phyloP scores from a whole-genome alignment of 1,284 basidiomycete genomes.

The Veloboletus limbatus region DNA sequence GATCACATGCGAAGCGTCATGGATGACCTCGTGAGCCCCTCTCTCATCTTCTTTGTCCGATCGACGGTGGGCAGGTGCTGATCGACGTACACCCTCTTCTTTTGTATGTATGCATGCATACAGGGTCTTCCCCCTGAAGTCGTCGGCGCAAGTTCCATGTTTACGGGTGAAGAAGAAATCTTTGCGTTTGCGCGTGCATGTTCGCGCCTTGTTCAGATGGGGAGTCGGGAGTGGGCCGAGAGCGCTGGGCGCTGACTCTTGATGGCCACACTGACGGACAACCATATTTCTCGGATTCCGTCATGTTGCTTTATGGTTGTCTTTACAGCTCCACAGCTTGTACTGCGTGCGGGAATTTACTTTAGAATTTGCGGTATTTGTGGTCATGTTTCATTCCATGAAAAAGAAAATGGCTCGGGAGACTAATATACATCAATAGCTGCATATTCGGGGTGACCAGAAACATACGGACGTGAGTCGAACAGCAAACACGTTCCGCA shows the following conservation, averaged over 20 bases:
- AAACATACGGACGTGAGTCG: slow-evolving; percentile 14
- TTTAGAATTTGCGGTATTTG: too few relatives aligned
- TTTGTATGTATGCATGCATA: not conserved
- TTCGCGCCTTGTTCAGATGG: slow-evolving; percentile 89
- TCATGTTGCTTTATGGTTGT: too few relatives aligned
- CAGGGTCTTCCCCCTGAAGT: slow-evolving; percentile 76
- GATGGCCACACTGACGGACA: not conserved
- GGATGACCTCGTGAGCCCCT: slow-evolving; percentile 74
- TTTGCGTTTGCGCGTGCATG: slow-evolving; percentile 95
- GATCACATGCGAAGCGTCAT: slow-evolving; percentile 86
- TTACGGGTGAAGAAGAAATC: slow-evolving; percentile 90
- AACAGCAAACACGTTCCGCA: slow-evolving; percentile 1
- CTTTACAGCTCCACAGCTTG: too few relatives aligned
- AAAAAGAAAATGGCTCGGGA: slow-evolving; percentile 1
- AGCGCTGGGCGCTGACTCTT: slow-evolving; percentile 41
- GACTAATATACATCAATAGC: slow-evolving; percentile 30
- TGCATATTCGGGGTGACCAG: slow-evolving; percentile 14
- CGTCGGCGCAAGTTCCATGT: slow-evolving; percentile 82
- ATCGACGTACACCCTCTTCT: not conserved
- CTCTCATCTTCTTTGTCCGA: too few relatives aligned
- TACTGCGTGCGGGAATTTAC: too few relatives aligned
- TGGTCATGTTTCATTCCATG: slow-evolving; percentile 13
- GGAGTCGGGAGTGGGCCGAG: slow-evolving; percentile 81
- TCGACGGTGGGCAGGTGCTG: too few relatives aligned
- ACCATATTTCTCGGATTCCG: too few relatives aligned